Evolutionary conservation across 495 filamentous ascomycete genomes (phyloP).

Genomic region (Amorphotheca resinae): DNA sequence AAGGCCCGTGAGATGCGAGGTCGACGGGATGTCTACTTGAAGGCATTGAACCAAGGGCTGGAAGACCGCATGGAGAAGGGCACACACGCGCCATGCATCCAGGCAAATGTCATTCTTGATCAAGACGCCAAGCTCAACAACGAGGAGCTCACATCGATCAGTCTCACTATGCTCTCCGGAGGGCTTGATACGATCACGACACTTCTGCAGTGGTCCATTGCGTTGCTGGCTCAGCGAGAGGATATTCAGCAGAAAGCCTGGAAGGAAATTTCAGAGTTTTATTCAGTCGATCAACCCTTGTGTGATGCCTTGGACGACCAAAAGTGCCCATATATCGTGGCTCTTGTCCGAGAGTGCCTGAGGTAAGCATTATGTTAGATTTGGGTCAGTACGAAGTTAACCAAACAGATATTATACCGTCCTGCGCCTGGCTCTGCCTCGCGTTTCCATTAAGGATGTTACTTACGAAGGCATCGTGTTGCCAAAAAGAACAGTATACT

Average conservation of each 20-base stretch:
- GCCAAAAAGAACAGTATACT: constrained; percentile 46
- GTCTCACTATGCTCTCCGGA: constrained; percentile 49
- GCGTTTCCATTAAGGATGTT: constrained; percentile 47
- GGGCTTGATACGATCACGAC: constrained; percentile 54
- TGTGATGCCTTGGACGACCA: constrained; percentile 48
- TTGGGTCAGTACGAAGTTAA: not conserved
- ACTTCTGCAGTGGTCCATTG: constrained; percentile 50
- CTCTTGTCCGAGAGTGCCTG: constrained; percentile 46
- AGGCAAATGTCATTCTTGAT: constrained; percentile 51
- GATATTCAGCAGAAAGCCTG: constrained; percentile 49
- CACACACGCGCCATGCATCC: constrained; percentile 48
- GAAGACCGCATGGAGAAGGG: constrained; percentile 47
- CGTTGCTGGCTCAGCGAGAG: constrained; percentile 40
- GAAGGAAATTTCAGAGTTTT: constrained; percentile 40
- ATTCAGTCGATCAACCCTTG: constrained; percentile 38
- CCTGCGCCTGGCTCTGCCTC: constrained; percentile 46
- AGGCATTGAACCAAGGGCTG: constrained; percentile 36
- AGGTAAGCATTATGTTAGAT: constrained; percentile 23
- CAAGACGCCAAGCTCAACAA: constrained; percentile 45
- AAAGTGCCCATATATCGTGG: constrained; percentile 46
- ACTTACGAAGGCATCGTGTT: constrained; percentile 42
- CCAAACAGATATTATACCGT: constrained; percentile 40
- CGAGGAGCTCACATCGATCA: constrained; percentile 49
- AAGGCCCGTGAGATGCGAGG: constrained; percentile 45
- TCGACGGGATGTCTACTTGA: constrained; percentile 47